These are phyloP conservation scores for Rubroboletus satanas DNA, from an alignment of 768 basidiomycete genomes.

Conservation along the genomic window DNA sequence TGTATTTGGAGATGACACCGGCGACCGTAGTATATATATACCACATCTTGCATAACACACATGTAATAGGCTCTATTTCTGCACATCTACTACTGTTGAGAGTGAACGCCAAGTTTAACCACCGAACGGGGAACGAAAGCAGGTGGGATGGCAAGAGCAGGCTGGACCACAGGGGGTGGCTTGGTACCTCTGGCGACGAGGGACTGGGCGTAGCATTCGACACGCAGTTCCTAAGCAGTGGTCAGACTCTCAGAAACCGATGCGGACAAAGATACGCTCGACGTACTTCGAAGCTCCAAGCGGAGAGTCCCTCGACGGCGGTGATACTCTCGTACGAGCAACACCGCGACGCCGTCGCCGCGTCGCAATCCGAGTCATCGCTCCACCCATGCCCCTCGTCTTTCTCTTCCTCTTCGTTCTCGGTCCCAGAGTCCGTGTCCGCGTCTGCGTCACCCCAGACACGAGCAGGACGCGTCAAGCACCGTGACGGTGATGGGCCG, in stretches of 20 bases:
- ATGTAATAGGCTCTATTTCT: background rate
- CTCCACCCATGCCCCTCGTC: background rate
- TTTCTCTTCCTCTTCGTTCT: background rate
- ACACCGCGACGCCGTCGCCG: background rate
- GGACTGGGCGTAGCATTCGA: constrained; percentile 32
- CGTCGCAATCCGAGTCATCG: background rate
- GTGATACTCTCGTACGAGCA: constrained; percentile 28
- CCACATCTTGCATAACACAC: constrained; percentile 1
- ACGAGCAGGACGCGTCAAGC: background rate
- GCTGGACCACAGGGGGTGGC: constrained; percentile 15
- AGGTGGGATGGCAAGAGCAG: constrained; percentile 27
- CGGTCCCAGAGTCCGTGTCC: background rate
- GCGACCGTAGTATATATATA: constrained; percentile 13
- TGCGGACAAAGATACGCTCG: background rate
- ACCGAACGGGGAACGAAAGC: constrained; percentile 23
- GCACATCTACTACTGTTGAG: background rate
- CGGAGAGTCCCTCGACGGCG: constrained; percentile 19
- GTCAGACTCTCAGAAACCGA: background rate
- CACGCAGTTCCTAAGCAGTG: constrained; percentile 21
- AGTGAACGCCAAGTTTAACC: background rate
- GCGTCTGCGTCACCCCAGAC: background rate
- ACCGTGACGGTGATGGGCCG: background rate
- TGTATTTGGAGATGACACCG: constrained; percentile 4
- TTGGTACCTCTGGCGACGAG: constrained; percentile 21
- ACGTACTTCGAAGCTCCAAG: constrained; percentile 31